Conservation (phyloP, 345 rosid genomes). For the Theobroma cacao region DNA sequence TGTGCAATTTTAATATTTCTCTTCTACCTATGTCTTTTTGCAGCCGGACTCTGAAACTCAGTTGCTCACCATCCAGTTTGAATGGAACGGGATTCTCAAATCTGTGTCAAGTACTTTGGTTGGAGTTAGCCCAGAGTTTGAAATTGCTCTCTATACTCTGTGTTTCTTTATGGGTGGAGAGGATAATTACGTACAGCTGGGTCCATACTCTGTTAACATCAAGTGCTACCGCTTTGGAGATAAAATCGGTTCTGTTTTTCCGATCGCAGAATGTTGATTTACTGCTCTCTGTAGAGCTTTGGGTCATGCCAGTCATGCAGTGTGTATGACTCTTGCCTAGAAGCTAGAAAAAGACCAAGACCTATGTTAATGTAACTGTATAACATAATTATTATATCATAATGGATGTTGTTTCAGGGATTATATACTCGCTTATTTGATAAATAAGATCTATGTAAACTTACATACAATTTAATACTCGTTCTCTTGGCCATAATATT, state of each 20-base stretch:
- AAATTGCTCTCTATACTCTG: conserved; percentile 79
- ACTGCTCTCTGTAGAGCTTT: not conserved
- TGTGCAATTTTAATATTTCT: not conserved
- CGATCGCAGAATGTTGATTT: conserved; percentile 54
- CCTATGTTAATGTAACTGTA: not conserved
- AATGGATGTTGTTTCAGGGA: not conserved
- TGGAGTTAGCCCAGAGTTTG: conserved; percentile 91
- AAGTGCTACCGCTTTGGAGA: conserved; percentile 83
- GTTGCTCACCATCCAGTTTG: conserved; percentile 79
- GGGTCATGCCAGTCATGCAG: not conserved
- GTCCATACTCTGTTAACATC: conserved; percentile 86
- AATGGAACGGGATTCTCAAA: conserved; percentile 89
- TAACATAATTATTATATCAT: not conserved
- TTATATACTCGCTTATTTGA: not conserved
- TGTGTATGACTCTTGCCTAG: not conserved
- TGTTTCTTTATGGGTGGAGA: conserved; percentile 77
- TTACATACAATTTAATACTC: not conserved
- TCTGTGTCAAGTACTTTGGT: conserved; percentile 81
- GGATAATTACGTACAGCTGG: conserved; percentile 73
- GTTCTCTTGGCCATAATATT: not conserved
- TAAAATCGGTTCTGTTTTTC: conserved; percentile 74
- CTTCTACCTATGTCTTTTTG: conserved; percentile 9
- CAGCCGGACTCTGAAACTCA: conserved; percentile 86
- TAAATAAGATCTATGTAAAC: not conserved
- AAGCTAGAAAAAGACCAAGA: not conserved